Evolutionary conservation across 2,329 filamentous ascomycete species (phyloP), one percentile per base, ranked within the genome.

Genomic region (Esteya vermicola): DNA sequence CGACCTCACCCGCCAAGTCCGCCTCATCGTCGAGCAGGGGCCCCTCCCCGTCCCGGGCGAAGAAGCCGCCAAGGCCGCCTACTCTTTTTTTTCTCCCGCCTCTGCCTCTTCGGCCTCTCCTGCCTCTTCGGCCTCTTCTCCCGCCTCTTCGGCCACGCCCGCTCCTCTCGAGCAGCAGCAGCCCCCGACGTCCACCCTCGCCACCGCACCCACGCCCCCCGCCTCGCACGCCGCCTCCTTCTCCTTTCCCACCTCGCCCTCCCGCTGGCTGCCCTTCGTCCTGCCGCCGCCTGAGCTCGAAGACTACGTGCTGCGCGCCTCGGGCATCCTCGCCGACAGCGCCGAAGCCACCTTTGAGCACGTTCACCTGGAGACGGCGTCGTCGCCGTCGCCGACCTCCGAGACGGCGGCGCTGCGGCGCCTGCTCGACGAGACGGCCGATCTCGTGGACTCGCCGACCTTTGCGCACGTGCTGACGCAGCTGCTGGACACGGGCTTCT

Each of bases 371-470:
- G 42, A 44, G 46, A 39, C 46, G 27, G 45, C 47, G n/a, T 10
- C n/a, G 18, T 26, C 34, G 9, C 16, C 12, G 16, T 32, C 23
- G 40, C 25, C 16, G 18, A 16, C 63, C 3, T 51, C 62, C n/a
- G n/a, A 43, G 31, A 56, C 68, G 10, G 57, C 61, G 7, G 73
- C 78, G 1, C 73, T 98, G 41, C 78, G 89, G 41, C 80, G 83
- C 43, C 72, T 98, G 18, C 73, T 98, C 1, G 89, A 98, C 56
- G 91, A 98, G 64, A 96, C 91, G 2, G 84, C 89, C 30, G 91
- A 98, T 56, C 72, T 98, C 20, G 80, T 96, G 54, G 91, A 98
- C 54, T 95, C 91, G 2, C 91, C 91, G 0, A 75, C 84, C 27
- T 96, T 96, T 60, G 74, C 79, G 1, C 81, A 86, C 52, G 86